Base-by-base conservation (phyloP, 129 eudicot genomes). In the Artemisia annua region DNA sequence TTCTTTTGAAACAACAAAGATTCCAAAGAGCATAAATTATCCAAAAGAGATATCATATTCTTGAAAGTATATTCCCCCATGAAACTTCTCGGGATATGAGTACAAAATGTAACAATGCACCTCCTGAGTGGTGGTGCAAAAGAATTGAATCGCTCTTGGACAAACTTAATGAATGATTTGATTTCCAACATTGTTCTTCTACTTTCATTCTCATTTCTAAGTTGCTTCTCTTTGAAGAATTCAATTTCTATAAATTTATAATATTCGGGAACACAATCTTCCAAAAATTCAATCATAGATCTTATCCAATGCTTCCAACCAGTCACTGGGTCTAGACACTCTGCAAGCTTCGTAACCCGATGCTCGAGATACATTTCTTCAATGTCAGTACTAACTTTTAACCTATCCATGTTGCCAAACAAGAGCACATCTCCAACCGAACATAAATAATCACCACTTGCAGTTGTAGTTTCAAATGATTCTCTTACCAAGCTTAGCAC, bases 251-350 rank as follows among this genome's bases (percentile, higher is more conserved):
- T 53, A 24, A 49, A 79, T 48, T 57, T 46, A 12, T 19, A 59
- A 67, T 80, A 63, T 30, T 82, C 67, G 43, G 71, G 56, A 49
- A 75, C 80, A 79, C 82, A 66, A 63, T 68, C 58, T 44, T 85
- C 78, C n/a, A 85, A 75, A 68, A 85, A 82, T 69, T 59, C 68
- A 22, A 63, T 74, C 90, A 85, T 85, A 6, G 80, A 76, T 18
- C 17, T 13, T 6, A 82, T 19, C 57, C 72, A 84, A 43, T 69
- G 72, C 78, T 53, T 81, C 88, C 88, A 82, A 51, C 89, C 86
- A 60, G 76, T 75, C 4, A 66, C 5, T 50, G 64, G 46, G 28
- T 63, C 80, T 18, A 85, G 67, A 67, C 82, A 78, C 28, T 71
- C 75, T 24, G 22, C 14, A 63, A 85, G 80, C 62, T 78, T 76